Conservation (phyloP, 257 asterid species). For the Przewalskia tangutica region DNA sequence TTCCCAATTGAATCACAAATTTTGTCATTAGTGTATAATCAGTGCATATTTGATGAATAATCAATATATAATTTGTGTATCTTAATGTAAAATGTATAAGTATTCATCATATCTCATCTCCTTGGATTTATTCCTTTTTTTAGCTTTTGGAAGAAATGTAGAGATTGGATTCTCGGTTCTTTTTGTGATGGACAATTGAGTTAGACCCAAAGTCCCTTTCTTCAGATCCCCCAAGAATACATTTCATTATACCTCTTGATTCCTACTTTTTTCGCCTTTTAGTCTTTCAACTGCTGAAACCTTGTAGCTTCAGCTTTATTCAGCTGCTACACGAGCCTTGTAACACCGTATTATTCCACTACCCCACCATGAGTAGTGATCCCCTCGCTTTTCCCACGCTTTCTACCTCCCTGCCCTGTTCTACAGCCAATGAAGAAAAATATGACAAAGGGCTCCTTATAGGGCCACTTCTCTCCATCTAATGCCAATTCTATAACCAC, state of each 20-base stretch:
- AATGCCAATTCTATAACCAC: background rate
- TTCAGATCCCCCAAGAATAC: background rate
- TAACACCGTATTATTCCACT: background rate
- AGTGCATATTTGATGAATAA: too few relatives aligned
- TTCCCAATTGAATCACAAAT: too few relatives aligned
- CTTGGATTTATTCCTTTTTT: too few relatives aligned
- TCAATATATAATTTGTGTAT: too few relatives aligned
- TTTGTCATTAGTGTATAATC: too few relatives aligned
- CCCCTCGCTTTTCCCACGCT: background rate
- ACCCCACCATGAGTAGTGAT: background rate
- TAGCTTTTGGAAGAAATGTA: too few relatives aligned
- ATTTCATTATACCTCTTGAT: background rate
- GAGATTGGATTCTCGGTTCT: too few relatives aligned
- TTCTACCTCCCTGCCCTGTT: background rate
- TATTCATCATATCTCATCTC: too few relatives aligned
- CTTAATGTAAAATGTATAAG: too few relatives aligned
- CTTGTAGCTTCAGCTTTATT: background rate
- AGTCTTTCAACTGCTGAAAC: background rate
- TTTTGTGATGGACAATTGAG: too few relatives aligned
- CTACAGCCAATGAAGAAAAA: background rate
- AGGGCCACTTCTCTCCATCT: background rate
- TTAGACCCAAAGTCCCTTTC: background rate
- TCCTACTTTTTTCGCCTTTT: background rate
- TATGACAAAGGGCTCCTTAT: background rate
- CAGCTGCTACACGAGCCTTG: background rate